Base-by-base conservation (phyloP, 176 grass and related monocot genomes). In the Oropetium thomaeum region DNA sequence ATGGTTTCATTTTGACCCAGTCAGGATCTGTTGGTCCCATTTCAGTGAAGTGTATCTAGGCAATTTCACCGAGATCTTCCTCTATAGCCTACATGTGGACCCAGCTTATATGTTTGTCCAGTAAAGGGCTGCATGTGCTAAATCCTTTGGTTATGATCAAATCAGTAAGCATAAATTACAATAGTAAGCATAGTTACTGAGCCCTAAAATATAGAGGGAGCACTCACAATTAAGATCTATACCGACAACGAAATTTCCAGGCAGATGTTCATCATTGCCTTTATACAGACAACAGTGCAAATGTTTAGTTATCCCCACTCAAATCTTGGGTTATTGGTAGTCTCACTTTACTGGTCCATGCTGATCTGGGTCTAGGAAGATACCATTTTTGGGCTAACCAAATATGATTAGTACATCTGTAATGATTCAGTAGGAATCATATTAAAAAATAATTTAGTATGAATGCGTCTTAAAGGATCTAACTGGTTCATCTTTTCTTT, bases 321-420 rank as follows among this genome's bases (percentile, higher is more conserved):
- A 5, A 59, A 70, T 16, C 12, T 11, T 5, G 11, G n/a, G 45
- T 17, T 47, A 29, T 76, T 29, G 7, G 73, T 20, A 31, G 63
- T 63, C 58, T 42, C 33, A 0, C 73, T 23, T 62, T 52, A n/a
- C 20, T 54, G n/a, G 8, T 62, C 13, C 62, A 47, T 40, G 44
- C 42, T 62, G 72, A 75, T 41, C 32, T 78, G 38, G 14, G 22
- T 53, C 14, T 38, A 22, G 26, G 38, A 52, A 64, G 42, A 57
- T 83, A 51, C 16, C 74, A 17, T 58, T 7, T 79, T 63, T 76
- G 12, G 58, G 57, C 30, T 39, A 71, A 58, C 5, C 19, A 82
- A 25, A 58, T 70, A 20, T 4, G 1, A 66, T 59, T n/a, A n/a
- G 7, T 13, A 13, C 7, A 42, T 5, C 11, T 5, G 14, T 68